Evolutionary conservation across 2,329 filamentous ascomycete genomes (phyloP), one percentile per base, ranked within the genome.

Genomic region (Didymella pinodella): DNA sequence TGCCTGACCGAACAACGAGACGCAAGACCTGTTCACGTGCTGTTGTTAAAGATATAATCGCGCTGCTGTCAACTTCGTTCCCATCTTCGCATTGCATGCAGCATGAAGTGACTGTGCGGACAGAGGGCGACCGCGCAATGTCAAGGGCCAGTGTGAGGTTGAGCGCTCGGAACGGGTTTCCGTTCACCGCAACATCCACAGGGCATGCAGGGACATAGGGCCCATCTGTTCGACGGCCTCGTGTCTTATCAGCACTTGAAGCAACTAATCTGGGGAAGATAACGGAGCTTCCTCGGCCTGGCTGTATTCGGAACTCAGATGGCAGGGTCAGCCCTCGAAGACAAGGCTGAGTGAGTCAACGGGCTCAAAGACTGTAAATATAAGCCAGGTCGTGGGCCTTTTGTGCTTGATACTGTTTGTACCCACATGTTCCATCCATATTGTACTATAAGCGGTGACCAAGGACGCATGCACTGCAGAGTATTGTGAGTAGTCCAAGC

Each of bases 251-350:
- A 65, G 56, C 52, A 57, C 43, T 40, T 65, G 60, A 43, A 59
- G 50, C 64, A 67, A 65, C 68, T 71, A 67, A 69, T 68, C 68
- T 63, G 66, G 70, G 66, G 65, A 54, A 54, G 59, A 65, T 58
- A 57, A 63, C 57, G 64, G 46, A 38, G 44, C 48, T n/a, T 50
- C 46, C 45, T 66, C 61, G 62, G 66, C 52, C 44, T 49, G 46
- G 31, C 46, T 59, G 22, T 43, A 49, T 32, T 46, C 48, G 48
- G 34, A n/a, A 54, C 61, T 43, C 63, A 54, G 44, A 65, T 60
- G 57, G 61, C 40, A 54, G 48, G 48, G 57, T 46, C 45, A 51
- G 26, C 22, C 55, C 61, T 43, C 60, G 48, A 64, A 59, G 55
- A 61, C 40, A 54, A 43, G 47, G 57, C 52, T 52, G 57, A 41